Evolutionary conservation across 1,284 basidiomycete genomes (phyloP), one percentile per base, ranked within the genome.

Genomic region (Ceratobasidium sp.): DNA sequence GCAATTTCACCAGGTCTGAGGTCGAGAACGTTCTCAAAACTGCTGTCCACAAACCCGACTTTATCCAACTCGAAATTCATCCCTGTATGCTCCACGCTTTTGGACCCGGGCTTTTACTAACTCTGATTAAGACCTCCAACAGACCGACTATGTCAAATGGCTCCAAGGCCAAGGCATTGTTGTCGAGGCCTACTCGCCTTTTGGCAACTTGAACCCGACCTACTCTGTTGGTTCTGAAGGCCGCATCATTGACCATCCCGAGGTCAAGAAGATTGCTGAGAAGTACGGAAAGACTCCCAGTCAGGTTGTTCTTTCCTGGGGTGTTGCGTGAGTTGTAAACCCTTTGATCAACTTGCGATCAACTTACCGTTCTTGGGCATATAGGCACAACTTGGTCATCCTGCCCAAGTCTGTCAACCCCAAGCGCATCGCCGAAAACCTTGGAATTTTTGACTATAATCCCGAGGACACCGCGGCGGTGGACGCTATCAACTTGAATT

Each of bases 1-100:
- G 70, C 44, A 84, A 89, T 81, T 90, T 92, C 80, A 88, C 90
- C 65, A 90, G 90, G 80, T 85, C 86, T 29, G 89, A 93, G 79
- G 86, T 91, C 32, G 92, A 95, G 81, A 82, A 84, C 32, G 86
- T 93, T 29, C 86, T 97, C 76, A 85, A 85, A 78, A 46, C 57
- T n/a, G 70, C 70, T 4, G 70, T 62, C 29, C 70, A 73, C 70
- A 73, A 62, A 78, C 81, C 29, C 76, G 76, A 69, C 49, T 69
- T 76, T 54, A 76, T 69, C 57, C 76, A 86, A 79, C 83, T 88
- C 78, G 88, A 88, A 79, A 83, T 87, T 13, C 85, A 85, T 78
- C 82, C 84, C 78, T 83, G 82, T 79, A 84, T 82, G 81, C 84
- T 86, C 8, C 19, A 22, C 56, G 15, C 13, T 19, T 3, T 37